Conservation (phyloP, 345 rosid genomes). For the Citrus hindsii region DNA sequence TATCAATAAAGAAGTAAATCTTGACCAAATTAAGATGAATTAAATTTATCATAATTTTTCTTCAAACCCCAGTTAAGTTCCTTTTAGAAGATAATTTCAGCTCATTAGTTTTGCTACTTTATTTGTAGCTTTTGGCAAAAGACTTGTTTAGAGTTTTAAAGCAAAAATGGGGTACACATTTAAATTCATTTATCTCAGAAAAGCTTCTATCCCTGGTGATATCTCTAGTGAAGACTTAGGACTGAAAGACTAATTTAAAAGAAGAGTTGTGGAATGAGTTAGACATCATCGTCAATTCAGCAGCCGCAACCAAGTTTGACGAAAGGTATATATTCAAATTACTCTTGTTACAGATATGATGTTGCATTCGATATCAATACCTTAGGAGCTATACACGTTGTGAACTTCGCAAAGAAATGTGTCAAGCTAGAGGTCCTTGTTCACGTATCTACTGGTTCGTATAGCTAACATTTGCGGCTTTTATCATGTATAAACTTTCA, state of each 20-base stretch:
- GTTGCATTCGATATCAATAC: conserved; percentile 51
- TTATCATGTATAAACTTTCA: too few relatives aligned
- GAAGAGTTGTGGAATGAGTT: conserved; percentile 43
- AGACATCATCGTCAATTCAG: conserved; percentile 57
- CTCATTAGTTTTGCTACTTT: neutral
- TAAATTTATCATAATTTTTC: too few relatives aligned
- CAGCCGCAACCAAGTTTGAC: conserved; percentile 68
- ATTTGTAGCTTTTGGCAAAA: conserved; percentile 41
- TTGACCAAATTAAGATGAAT: too few relatives aligned
- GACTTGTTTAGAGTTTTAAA: conserved; percentile 52
- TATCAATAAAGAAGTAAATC: too few relatives aligned
- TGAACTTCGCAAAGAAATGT: conserved; percentile 44
- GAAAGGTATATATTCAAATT: conserved; percentile 44
- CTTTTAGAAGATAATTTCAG: too few relatives aligned
- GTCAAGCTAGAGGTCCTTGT: conserved; percentile 28
- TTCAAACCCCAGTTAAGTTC: too few relatives aligned
- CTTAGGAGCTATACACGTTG: conserved; percentile 36
- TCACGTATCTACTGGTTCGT: conserved; percentile 60
- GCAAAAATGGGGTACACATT: conserved; percentile 32
- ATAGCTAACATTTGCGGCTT: neutral
- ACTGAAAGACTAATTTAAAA: conserved; percentile 29
- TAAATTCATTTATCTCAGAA: conserved; percentile 39
- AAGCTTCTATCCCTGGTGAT: conserved; percentile 53
- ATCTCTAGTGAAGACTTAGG: conserved; percentile 46
- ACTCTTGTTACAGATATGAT: conserved; percentile 45